These are phyloP conservation scores for Tylopilus sp. DNA, from an alignment of 768 basidiomycete species.

Conservation along the genomic window DNA sequence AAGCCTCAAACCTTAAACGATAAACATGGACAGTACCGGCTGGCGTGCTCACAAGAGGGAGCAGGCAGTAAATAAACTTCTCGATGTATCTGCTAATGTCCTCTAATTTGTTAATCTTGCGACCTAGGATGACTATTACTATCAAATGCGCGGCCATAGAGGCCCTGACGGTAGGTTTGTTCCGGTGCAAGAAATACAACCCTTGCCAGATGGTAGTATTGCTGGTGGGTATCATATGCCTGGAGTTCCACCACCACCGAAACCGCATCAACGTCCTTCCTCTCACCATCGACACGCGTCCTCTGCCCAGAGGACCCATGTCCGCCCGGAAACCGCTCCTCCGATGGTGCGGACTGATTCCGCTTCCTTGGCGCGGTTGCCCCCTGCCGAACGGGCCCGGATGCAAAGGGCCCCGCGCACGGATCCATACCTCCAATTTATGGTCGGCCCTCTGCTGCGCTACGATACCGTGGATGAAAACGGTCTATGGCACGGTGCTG, in stretches of 20 bases:
- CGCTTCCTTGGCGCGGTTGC: slow-evolving; percentile 46
- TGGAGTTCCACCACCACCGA: slow-evolving; percentile 39
- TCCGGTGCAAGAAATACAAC: slow-evolving; percentile 56
- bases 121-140: slow-evolving; percentile 30
- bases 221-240: slow-evolving; percentile 53
- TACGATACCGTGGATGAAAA: slow-evolving; percentile 84
- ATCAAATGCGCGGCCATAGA: slow-evolving; percentile 29
- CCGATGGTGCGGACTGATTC: slow-evolving; percentile 9
- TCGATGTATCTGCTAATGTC: not conserved
- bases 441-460: slow-evolving; percentile 87
- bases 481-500: slow-evolving; percentile 84
- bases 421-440: slow-evolving; percentile 82
- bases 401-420: slow-evolving; percentile 58
- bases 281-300: slow-evolving; percentile 6
- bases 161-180: slow-evolving; percentile 49
- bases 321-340: not conserved
- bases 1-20: not conserved
- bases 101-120: slow-evolving; percentile 16
- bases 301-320: slow-evolving; percentile 26
- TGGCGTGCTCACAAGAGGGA: slow-evolving; percentile 72
- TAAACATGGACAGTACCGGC: slow-evolving; percentile 68
- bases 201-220: slow-evolving; percentile 55
- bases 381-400: slow-evolving; percentile 64
- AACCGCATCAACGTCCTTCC: slow-evolving; percentile 18
- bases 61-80: slow-evolving; percentile 40